Evolutionary conservation across 345 rosid genomes (phyloP), one percentile per base, ranked within the genome.

Genomic region (Murraya koenigii): DNA sequence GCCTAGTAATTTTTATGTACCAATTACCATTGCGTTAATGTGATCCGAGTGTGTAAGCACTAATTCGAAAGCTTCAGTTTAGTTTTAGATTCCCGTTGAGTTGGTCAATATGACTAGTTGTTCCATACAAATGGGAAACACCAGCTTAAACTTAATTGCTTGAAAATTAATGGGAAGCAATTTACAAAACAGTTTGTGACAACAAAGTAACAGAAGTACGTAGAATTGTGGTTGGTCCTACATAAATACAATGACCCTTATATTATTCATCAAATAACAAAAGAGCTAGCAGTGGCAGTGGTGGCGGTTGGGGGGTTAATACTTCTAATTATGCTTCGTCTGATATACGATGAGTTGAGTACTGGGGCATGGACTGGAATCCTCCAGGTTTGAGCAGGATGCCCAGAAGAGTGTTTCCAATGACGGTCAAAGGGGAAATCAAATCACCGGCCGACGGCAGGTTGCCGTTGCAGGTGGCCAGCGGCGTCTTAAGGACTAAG

Each of bases 401-500:
- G 20, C 94, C 92, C 0, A 58, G 3, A 64, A 85, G 13, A 7
- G 80, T 80, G 81, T 61, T 87, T 41, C 92, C 94, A 0, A 85
- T 17, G 36, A 83, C 20, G 79, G 70, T 77, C 54, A 89, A 75
- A 32, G 88, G 19, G 6, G 93, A 94, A 35, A 80, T 35, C 65
- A 90, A 83, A 60, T 52, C 19, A 3, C 90, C 91, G 0, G 28
- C 60, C 0, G 84, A n/a, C 4, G 94, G 89, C 17, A 90, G 81
- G 15, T 64, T 20, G n/a, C 89, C 71, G 78, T 89, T 84, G 87
- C 94, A 87, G 55, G n/a, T 84, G 56, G 93, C 62, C 69, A 89
- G 86, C 6, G 94, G 93, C 3, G 95, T 87, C 13, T 81, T 71
- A 28, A 89, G 91, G 39, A 8, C 86, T 35, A 92, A 20, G 64